Conservation (phyloP, 176 grass and related monocot genomes). For the Echinochloa phyllopogon region DNA sequence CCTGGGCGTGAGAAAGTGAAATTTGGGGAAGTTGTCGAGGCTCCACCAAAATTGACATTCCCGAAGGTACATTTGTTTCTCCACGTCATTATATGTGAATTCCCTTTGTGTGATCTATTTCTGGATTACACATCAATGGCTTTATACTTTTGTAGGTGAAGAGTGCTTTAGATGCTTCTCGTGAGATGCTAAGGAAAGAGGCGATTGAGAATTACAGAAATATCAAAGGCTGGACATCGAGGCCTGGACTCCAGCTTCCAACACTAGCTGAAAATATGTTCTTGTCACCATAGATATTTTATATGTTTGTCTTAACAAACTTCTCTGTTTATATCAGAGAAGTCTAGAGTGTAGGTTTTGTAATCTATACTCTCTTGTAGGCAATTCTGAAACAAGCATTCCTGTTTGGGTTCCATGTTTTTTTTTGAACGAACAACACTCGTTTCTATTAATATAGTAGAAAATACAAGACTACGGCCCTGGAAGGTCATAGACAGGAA, state of each 20-base stretch:
- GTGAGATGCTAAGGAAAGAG: conserved; percentile 75
- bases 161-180: conserved; percentile 60
- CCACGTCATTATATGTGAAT: background rate
- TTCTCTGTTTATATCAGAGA: conserved; percentile 28
- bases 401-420: background rate
- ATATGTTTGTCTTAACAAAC: conserved; percentile 29
- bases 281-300: conserved; percentile 33
- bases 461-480: too few relatives aligned
- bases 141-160: conserved; percentile 59
- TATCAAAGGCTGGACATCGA: conserved; percentile 78
- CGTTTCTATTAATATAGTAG: too few relatives aligned
- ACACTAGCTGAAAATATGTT: conserved; percentile 51
- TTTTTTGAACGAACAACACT: too few relatives aligned
- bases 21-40: conserved; percentile 89
- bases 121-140: conserved; percentile 4
- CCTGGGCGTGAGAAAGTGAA: conserved; percentile 77
- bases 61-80: conserved; percentile 68
- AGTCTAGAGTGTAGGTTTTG: conserved; percentile 22
- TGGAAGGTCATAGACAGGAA: too few relatives aligned
- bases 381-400: conserved; percentile 24
- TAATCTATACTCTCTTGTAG: conserved; percentile 20
- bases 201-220: conserved; percentile 85
- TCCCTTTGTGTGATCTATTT: conserved; percentile 1
- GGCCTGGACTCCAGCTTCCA: conserved; percentile 81
- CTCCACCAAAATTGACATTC: conserved; percentile 81